phyloP scores from a whole-genome alignment of 495 filamentous ascomycete species.

The Physcia stellaris region DNA sequence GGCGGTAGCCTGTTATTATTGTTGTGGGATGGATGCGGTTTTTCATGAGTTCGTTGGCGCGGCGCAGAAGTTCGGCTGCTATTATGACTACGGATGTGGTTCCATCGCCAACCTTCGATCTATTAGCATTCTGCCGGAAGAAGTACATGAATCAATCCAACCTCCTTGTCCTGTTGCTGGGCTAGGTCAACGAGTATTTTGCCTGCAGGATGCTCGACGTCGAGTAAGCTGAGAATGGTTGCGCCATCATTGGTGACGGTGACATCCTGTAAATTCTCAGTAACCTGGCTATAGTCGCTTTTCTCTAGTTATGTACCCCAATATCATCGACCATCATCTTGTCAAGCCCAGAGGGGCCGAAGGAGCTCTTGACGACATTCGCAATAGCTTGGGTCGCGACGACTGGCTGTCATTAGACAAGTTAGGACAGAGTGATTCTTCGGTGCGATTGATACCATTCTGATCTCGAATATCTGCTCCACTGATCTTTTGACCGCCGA shows the following conservation, averaged over 20 bases:
- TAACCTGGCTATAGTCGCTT: constrained; percentile 12
- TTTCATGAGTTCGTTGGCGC: constrained; percentile 96
- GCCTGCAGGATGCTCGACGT: constrained; percentile 94
- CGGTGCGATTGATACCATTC: constrained; percentile 46
- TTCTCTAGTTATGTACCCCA: constrained; percentile 45
- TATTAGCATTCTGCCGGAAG: constrained; percentile 11
- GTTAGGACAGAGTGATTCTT: constrained; percentile 8
- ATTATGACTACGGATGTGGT: constrained; percentile 97
- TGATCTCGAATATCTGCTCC: constrained; percentile 92
- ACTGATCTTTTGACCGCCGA: constrained; percentile 37
- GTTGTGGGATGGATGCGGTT: constrained; percentile 99
- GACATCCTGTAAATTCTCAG: constrained; percentile 57
- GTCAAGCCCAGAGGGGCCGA: constrained; percentile 90
- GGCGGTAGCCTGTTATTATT: constrained; percentile 94
- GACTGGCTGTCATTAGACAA: constrained; percentile 48
- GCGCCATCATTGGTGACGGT: constrained; percentile 98
- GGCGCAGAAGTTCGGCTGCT: constrained; percentile 83
- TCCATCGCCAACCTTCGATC: constrained; percentile 68
- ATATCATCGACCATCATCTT: constrained; percentile 99
- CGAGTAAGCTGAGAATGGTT: constrained; percentile 86
- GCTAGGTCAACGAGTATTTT: constrained; percentile 97
- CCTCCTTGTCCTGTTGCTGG: constrained; percentile 97
- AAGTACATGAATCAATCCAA: constrained; percentile 16
- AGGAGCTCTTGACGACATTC: constrained; percentile 98
- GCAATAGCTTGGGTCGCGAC: constrained; percentile 92